Conservation (phyloP, 345 rosid species). For the Chamaenerion angustifolium region DNA sequence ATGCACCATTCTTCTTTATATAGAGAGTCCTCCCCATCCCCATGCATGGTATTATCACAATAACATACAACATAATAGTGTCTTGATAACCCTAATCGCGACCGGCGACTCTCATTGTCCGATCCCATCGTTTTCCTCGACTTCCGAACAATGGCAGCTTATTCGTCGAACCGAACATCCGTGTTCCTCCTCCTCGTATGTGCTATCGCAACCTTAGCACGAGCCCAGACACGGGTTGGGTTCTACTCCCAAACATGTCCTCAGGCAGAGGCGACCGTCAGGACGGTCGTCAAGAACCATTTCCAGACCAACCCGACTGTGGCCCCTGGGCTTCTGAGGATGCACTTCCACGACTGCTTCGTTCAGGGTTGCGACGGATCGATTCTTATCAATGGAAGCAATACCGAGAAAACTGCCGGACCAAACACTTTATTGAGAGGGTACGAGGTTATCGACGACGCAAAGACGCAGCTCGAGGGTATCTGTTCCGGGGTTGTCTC, state of each 20-base stretch:
- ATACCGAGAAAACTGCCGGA: slow-evolving; percentile 49
- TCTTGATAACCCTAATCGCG: no score
- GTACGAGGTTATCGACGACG: slow-evolving; percentile 43
- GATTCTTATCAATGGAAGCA: slow-evolving; percentile 31
- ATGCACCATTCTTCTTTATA: no score
- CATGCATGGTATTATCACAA: no score
- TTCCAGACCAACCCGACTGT: slow-evolving; percentile 4
- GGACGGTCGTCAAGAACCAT: neutral
- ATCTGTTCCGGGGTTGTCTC: slow-evolving; percentile 61
- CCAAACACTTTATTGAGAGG: slow-evolving; percentile 48
- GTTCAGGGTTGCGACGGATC: slow-evolving; percentile 73
- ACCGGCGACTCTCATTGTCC: no score
- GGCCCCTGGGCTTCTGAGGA: slow-evolving; percentile 43
- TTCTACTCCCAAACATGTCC: neutral
- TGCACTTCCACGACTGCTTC: slow-evolving; percentile 62
- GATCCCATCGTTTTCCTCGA: no score
- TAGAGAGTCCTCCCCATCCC: no score
- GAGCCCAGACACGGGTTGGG: neutral
- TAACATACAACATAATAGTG: no score
- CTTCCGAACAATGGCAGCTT: no score
- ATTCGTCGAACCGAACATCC: no score
- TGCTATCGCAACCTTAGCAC: no score
- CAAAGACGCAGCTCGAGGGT: slow-evolving; percentile 49
- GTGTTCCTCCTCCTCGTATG: no score
- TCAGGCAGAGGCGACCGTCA: neutral